Base-by-base conservation (phyloP, 352 stramenopile species). In the Pythium folliculosum region DNA sequence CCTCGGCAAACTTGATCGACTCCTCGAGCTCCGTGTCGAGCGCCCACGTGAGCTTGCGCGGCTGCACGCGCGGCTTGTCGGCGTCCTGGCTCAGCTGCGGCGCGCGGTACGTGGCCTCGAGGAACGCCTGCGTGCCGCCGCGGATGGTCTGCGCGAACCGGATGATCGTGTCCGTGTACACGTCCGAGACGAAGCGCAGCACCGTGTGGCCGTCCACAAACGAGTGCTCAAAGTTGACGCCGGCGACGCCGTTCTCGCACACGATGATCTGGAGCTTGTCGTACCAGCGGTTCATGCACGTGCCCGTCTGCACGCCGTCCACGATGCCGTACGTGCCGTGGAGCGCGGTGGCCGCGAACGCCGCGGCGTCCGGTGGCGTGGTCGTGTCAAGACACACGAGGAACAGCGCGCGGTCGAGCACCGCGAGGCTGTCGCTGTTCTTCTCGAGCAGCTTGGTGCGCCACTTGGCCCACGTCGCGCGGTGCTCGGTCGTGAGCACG, bases 191-290 rank as follows among this genome's bases (percentile, higher is more conserved):
- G 59, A 95, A 93, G 48, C 87, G 86, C 54, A 97, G 73, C 19
- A 98, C 95, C n/a, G 96, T 99, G 82, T 99, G 96, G 19, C 96
- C 96, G 76, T 99, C 96, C 48, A 98, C 96, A 37, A 97, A 96
- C 59, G 92, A 97, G 78, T 99, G 96, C 83, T 99, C 96, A 82
- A 99, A 99, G 80, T 98, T 99, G 72, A 98, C 93, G 21, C 94
- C 94, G 17, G 95, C 92, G 38, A 93, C 91, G 68, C 95, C 95
- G 64, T 98, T 97, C 60, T 93, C 84, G 65, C 91, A 98, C 70
- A 97, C 91, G 65, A 98, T 98, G 16, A 98, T 83, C 78, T 98
- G 94, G 23, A 98, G 76, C 77, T 98, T 99, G 82, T 99, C 96
- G 78, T 98, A 98, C 96, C 96, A 99, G 35, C 96, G 91, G 72